Evolutionary conservation across 352 stramenopile genomes (phyloP).

Genomic region (Globisporangium middletonii): DNA sequence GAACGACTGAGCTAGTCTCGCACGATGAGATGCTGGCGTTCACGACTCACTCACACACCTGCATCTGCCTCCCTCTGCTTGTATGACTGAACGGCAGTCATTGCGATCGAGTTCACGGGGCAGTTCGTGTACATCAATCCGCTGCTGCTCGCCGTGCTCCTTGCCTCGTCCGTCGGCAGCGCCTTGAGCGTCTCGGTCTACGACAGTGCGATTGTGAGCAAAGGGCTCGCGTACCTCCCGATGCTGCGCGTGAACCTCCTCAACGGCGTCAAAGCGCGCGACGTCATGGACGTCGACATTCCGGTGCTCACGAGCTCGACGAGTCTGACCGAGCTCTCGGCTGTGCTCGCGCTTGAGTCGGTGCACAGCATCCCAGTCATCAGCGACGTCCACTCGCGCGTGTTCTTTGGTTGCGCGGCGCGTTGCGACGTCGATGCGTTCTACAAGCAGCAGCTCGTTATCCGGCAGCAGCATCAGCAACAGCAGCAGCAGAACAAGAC

Average conservation of each 20-base stretch:
- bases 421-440: slow-evolving; percentile 15
- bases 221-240: slow-evolving; percentile 46
- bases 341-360: slow-evolving; percentile 16
- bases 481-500: neutral
- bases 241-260: slow-evolving; percentile 46
- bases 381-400: slow-evolving; percentile 23
- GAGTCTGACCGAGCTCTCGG: slow-evolving; percentile 18
- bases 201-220: slow-evolving; percentile 50
- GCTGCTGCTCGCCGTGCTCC: slow-evolving; percentile 41
- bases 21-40: neutral
- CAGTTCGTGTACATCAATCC: slow-evolving; percentile 68
- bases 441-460: neutral
- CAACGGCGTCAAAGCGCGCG: slow-evolving; percentile 31
- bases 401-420: slow-evolving; percentile 44
- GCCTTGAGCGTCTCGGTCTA: slow-evolving; percentile 57
- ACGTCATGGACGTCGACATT: slow-evolving; percentile 48
- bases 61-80: neutral
- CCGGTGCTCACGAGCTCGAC: slow-evolving; percentile 38
- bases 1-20: neutral
- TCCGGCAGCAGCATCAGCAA: neutral
- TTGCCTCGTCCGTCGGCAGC: slow-evolving; percentile 42
- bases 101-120: slow-evolving; percentile 63
- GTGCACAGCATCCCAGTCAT: slow-evolving; percentile 34
- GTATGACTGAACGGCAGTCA: slow-evolving; percentile 21
- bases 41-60: neutral